A percentile compares a stretch with the other conserved stretches of the same genome.
These are phyloP conservation scores for Ophiostoma himal-ulmi DNA, from an alignment of 2,329 filamentous ascomycete species.

Conservation along the genomic window DNA sequence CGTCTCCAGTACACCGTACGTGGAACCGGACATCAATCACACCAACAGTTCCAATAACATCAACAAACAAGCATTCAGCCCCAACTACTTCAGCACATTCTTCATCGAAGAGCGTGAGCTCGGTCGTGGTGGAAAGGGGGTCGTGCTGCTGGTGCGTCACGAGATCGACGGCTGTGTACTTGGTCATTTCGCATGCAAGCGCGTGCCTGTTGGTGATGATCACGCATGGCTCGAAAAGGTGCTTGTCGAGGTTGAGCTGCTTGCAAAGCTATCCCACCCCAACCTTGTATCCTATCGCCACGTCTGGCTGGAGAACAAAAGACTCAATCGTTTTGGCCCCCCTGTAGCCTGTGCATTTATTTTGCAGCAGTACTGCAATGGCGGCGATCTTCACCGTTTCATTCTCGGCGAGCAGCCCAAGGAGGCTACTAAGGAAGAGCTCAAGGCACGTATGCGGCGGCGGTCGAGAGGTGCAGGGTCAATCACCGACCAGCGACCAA, in stretches of 20 bases:
- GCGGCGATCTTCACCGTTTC: conserved; percentile 82
- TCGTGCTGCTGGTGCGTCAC: conserved; percentile 90
- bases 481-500: conserved; percentile 49
- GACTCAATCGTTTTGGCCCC: conserved; percentile 79
- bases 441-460: conserved; percentile 82
- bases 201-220: conserved; percentile 90
- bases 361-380: conserved; percentile 94
- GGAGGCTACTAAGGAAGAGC: conserved; percentile 67
- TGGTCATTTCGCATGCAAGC: conserved; percentile 92
- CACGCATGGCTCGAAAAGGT: conserved; percentile 94
- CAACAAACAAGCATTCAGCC: conserved; percentile 78
- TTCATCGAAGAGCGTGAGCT: conserved; percentile 85
- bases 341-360: conserved; percentile 94
- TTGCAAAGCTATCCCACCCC: conserved; percentile 86
- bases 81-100: conserved; percentile 86
- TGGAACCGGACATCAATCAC: conserved; percentile 35
- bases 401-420: conserved; percentile 63
- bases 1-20: conserved; percentile 45
- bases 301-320: conserved; percentile 90
- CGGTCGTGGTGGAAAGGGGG: conserved; percentile 86
- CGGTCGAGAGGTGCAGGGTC: conserved; percentile 65
- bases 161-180: conserved; percentile 82
- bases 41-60: conserved; percentile 66
- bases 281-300: conserved; percentile 96
- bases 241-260: conserved; percentile 82